Conservation (phyloP, 1,284 basidiomycete genomes). For the Peniophora sp. region DNA sequence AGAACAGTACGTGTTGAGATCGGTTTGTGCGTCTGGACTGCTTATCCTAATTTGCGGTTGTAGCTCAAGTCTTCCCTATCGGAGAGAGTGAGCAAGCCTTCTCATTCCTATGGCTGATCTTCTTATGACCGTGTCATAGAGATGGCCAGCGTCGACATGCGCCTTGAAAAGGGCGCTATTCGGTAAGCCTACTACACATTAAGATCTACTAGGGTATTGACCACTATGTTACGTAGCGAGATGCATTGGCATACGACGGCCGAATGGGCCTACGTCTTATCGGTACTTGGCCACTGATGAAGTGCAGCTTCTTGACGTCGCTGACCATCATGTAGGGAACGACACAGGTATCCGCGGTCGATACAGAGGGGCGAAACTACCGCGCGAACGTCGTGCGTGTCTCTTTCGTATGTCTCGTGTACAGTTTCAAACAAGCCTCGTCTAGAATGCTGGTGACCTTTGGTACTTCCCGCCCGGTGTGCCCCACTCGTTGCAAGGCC, state of each 20-base stretch:
- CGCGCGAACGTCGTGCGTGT: conserved; percentile 44
- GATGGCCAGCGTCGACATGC: conserved; percentile 67
- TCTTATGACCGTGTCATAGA: conserved; percentile 23
- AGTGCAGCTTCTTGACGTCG: conserved; percentile 3
- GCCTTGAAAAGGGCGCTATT: conserved; percentile 55
- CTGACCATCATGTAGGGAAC: conserved; percentile 30
- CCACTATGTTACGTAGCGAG: conserved; percentile 35
- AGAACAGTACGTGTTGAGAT: conserved; percentile 39
- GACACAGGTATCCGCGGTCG: conserved; percentile 55
- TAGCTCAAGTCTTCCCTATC: conserved; percentile 52
- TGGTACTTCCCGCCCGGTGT: conserved; percentile 71
- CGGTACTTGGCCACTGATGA: not conserved
- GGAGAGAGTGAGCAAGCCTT: conserved; percentile 35
- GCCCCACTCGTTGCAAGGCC: conserved; percentile 52
- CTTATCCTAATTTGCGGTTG: no score
- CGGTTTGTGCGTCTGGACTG: no score
- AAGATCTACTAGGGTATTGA: no score
- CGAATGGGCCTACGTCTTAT: conserved; percentile 68
- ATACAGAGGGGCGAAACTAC: conserved; percentile 55
- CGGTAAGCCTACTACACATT: conserved; percentile 30
- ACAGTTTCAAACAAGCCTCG: not conserved
- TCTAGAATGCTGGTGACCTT: conserved; percentile 26
- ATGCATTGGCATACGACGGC: conserved; percentile 68
- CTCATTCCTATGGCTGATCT: not conserved
- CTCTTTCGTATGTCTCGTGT: no score